Conservation (phyloP, 768 basidiomycete genomes). For the Naganishia antarctica region DNA sequence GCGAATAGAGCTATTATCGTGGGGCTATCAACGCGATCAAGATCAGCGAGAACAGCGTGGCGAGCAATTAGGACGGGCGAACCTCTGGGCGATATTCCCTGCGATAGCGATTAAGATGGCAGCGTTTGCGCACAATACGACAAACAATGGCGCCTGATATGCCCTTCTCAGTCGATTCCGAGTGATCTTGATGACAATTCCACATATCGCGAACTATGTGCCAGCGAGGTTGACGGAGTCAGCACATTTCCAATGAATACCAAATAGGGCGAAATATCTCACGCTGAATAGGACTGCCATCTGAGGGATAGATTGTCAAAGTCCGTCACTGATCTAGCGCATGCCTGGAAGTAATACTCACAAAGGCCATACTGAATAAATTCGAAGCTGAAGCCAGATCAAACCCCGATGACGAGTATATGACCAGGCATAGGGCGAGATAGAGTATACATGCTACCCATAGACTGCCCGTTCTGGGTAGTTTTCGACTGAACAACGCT, state of each 20-base stretch:
- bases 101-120: slow-evolving; percentile 10
- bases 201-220: slow-evolving; percentile 36
- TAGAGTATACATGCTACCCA: slow-evolving; percentile 58
- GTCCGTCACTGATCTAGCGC: slow-evolving; percentile 29
- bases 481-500: slow-evolving; percentile 52
- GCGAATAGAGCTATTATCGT: slow-evolving; percentile 20
- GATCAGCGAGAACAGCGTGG: not conserved
- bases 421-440: slow-evolving; percentile 53
- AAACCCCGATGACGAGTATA: slow-evolving; percentile 62
- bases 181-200: slow-evolving; percentile 24
- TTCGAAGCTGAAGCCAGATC: slow-evolving; percentile 31
- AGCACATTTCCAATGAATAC: slow-evolving; percentile 12
- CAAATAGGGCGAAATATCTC: not conserved
- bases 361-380: slow-evolving; percentile 38
- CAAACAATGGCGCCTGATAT: slow-evolving; percentile 1
- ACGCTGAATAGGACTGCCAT: slow-evolving; percentile 26
- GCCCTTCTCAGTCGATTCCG: slow-evolving; percentile 13
- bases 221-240: slow-evolving; percentile 38
- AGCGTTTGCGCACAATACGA: slow-evolving; percentile 7
- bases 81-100: slow-evolving; percentile 18
- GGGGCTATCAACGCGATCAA: not conserved
- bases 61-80: no score
- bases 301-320: not conserved
- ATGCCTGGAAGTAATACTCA: slow-evolving; percentile 11
- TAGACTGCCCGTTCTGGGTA: slow-evolving; percentile 57